A percentile compares a stretch with the other conserved stretches of the same genome.
Evolutionary conservation across 768 basidiomycete species (phyloP).

Genomic region (Pisolithus sp.): DNA sequence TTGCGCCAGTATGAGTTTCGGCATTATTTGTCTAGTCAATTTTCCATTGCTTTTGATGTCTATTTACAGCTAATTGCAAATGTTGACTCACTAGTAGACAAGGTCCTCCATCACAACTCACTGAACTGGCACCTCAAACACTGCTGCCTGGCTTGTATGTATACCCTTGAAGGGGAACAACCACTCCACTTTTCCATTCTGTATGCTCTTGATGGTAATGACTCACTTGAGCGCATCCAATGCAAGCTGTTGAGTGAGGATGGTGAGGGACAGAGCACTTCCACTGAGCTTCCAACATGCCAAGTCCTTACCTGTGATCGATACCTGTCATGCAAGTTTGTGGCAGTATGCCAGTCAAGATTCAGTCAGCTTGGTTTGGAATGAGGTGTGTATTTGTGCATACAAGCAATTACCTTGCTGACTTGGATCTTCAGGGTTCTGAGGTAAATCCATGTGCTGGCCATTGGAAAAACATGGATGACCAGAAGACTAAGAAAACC

Average conservation of each 20-base stretch:
- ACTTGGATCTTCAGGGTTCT: background rate
- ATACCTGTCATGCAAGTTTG: background rate
- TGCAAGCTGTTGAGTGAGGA: conserved; percentile 27
- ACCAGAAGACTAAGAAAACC: conserved; percentile 10
- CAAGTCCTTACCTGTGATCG: background rate
- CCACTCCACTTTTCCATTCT: conserved; percentile 15
- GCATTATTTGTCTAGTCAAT: background rate
- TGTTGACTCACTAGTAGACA: conserved; percentile 17
- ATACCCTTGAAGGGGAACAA: conserved; percentile 4
- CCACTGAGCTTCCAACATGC: conserved; percentile 13
- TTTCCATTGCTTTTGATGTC: conserved; percentile 28
- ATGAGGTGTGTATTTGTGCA: background rate
- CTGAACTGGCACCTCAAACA: conserved; percentile 29
- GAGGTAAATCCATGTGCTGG: background rate
- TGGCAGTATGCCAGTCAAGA: background rate
- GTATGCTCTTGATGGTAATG: conserved; percentile 11
- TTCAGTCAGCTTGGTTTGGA: too few relatives aligned
- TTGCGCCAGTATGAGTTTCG: background rate
- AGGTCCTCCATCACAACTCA: conserved; percentile 20
- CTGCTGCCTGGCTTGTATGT: conserved; percentile 32
- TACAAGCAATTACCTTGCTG: too few relatives aligned
- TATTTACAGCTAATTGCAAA: conserved; percentile 25
- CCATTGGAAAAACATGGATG: background rate
- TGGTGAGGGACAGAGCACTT: conserved; percentile 10
- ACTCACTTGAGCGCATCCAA: conserved; percentile 9